Evolutionary conservation across 352 stramenopile species (phyloP).

Genomic region (Pythium sp.): DNA sequence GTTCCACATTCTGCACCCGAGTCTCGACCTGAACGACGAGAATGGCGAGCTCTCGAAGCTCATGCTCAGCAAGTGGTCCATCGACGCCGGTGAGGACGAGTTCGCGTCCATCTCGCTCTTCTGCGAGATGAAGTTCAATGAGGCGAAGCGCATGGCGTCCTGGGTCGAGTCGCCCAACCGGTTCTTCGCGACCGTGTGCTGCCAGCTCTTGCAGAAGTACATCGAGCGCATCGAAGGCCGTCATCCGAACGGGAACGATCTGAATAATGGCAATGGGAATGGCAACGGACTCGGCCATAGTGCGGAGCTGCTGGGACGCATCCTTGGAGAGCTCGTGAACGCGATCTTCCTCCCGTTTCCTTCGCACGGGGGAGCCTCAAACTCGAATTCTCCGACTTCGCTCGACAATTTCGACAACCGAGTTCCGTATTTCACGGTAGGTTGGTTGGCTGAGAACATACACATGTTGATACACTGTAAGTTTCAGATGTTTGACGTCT

Average conservation of each 20-base stretch:
- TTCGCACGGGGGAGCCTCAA: constrained; percentile 14
- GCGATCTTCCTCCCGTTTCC: constrained; percentile 51
- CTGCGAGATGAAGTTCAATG: constrained; percentile 78
- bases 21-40: constrained; percentile 51
- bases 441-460: not conserved
- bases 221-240: constrained; percentile 25
- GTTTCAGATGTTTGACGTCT: no score
- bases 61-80: constrained; percentile 68
- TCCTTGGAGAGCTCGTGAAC: constrained; percentile 45
- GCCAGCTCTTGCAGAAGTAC: constrained; percentile 68
- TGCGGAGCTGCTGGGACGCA: constrained; percentile 41
- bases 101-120: constrained; percentile 71
- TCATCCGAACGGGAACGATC: constrained; percentile 10
- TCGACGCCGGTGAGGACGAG: constrained; percentile 43
- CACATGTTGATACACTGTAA: not conserved
- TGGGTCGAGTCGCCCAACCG: constrained; percentile 71
- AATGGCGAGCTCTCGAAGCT: constrained; percentile 54
- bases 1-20: constrained; percentile 58
- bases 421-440: constrained; percentile 60
- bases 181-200: constrained; percentile 73
- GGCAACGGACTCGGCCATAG: constrained; percentile 29
- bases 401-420: constrained; percentile 32
- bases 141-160: constrained; percentile 70
- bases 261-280: not conserved
- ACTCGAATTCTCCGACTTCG: not conserved